Evolutionary conservation across 805 yeast genomes (phyloP).

Genomic region (Zygoascus biomembranicola): DNA sequence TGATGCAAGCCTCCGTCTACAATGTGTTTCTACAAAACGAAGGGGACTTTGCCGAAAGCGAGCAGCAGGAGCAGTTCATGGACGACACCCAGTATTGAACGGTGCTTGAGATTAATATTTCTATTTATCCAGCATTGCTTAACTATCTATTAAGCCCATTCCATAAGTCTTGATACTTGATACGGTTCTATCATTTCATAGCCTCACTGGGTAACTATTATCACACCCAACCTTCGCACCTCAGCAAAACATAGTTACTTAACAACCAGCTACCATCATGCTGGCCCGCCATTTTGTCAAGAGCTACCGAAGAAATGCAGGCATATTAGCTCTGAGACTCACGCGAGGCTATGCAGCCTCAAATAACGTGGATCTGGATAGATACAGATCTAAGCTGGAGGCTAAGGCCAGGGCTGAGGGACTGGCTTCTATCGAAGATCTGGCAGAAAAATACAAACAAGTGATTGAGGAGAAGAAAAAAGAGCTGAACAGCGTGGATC

Average conservation of each 20-base stretch:
- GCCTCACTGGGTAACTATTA: no score
- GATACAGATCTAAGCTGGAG: conserved; percentile 37
- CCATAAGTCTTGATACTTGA: not conserved
- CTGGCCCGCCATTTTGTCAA: not conserved
- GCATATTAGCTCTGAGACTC: no score
- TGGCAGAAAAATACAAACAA: conserved; percentile 54
- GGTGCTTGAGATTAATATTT: not conserved
- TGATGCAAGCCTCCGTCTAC: conserved; percentile 64
- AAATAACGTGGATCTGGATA: conserved; percentile 14
- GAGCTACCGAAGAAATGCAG: no score
- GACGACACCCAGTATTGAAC: conserved; percentile 2
- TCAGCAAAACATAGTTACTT: not conserved
- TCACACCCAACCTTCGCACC: not conserved
- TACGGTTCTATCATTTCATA: no score
- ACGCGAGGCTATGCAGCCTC: not conserved
- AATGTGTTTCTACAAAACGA: conserved; percentile 50
- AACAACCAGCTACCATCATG: not conserved
- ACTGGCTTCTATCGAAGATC: conserved; percentile 43
- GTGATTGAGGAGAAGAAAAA: conserved; percentile 48
- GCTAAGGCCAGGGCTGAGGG: conserved; percentile 36
- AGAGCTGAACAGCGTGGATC: conserved; percentile 57
- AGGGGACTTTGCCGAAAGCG: conserved; percentile 19
- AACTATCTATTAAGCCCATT: not conserved
- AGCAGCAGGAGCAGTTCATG: conserved; percentile 8
- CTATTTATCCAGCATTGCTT: not conserved